These are phyloP conservation scores for Lotmaria passim DNA, from an alignment of 208 protist species.

Conservation along the genomic window DNA sequence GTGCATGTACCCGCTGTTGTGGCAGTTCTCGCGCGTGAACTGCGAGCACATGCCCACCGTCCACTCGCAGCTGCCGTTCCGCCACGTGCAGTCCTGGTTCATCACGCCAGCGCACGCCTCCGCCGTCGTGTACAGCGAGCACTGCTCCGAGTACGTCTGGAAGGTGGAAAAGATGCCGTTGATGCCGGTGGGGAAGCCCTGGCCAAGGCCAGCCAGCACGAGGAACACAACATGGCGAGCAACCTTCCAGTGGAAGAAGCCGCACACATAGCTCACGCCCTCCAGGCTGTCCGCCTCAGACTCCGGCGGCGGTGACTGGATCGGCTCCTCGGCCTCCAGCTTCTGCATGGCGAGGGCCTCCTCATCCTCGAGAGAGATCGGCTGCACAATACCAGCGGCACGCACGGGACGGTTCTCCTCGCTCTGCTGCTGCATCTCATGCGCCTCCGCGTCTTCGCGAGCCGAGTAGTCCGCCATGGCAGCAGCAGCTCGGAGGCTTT, in stretches of 20 bases:
- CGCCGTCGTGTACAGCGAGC: slow-evolving; percentile 21
- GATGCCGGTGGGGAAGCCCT: slow-evolving; percentile 20
- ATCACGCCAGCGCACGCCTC: slow-evolving; percentile 14
- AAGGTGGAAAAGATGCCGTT: slow-evolving; percentile 19
- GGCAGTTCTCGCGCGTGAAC: slow-evolving; percentile 10
- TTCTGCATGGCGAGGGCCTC: slow-evolving; percentile 24
- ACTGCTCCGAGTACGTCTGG: slow-evolving; percentile 21
- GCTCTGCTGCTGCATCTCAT: slow-evolving; percentile 14
- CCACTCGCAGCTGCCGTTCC: slow-evolving; percentile 8
- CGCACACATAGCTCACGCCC: slow-evolving; percentile 20
- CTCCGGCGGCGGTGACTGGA: neutral
- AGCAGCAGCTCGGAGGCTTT: too few species aligned
- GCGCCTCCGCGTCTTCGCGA: neutral
- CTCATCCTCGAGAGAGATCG: slow-evolving; percentile 15
- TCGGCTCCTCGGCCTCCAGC: slow-evolving; percentile 2
- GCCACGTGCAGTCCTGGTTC: slow-evolving; percentile 24
- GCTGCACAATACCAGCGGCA: slow-evolving; percentile 20
- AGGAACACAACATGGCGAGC: slow-evolving; percentile 19
- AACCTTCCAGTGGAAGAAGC: slow-evolving; percentile 24
- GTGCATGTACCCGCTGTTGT: slow-evolving; percentile 21
- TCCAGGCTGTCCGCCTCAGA: slow-evolving; percentile 20
- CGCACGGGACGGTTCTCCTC: slow-evolving; percentile 3
- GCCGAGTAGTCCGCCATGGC: slow-evolving; percentile 9
- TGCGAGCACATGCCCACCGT: slow-evolving; percentile 17
- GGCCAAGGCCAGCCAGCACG: slow-evolving; percentile 10